phyloP scores from a whole-genome alignment of 495 filamentous ascomycete species.

The Penicillium silybi region DNA sequence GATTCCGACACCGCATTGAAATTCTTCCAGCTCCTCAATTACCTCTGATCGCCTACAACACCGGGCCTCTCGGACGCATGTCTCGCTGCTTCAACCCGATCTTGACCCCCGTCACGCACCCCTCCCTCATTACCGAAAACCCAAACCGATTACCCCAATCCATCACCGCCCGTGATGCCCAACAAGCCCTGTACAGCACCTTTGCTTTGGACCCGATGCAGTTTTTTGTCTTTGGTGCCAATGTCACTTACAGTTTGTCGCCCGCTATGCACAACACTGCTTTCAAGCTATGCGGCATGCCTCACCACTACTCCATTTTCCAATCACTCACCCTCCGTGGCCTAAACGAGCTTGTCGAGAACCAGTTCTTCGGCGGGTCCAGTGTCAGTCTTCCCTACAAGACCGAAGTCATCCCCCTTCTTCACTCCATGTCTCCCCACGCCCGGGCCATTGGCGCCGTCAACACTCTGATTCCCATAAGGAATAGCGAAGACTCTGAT shows the following conservation, averaged over 20 bases:
- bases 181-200: slow-evolving; percentile 49
- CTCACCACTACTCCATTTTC: slow-evolving; percentile 65
- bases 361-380: slow-evolving; percentile 69
- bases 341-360: slow-evolving; percentile 59
- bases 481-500: slow-evolving; percentile 50
- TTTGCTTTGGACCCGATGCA: slow-evolving; percentile 51
- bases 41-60: slow-evolving; percentile 67
- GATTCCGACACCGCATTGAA: slow-evolving; percentile 34
- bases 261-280: slow-evolving; percentile 67
- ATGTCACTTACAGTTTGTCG: slow-evolving; percentile 42
- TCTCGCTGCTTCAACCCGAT: slow-evolving; percentile 63
- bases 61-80: slow-evolving; percentile 59
- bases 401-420: slow-evolving; percentile 62
- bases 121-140: slow-evolving; percentile 20
- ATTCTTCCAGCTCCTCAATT: slow-evolving; percentile 28
- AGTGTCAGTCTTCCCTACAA: slow-evolving; percentile 72
- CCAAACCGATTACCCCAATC: slow-evolving; percentile 27
- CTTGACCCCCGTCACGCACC: slow-evolving; percentile 56
- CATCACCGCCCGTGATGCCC: slow-evolving; percentile 40
- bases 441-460: slow-evolving; percentile 74
- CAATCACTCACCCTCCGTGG: slow-evolving; percentile 61
- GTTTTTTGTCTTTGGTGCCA: slow-evolving; percentile 43
- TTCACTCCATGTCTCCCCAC: slow-evolving; percentile 68
- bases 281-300: slow-evolving; percentile 66
- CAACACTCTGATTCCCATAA: slow-evolving; percentile 71